Evolutionary conservation across 768 basidiomycete species (phyloP), one percentile per base, ranked within the genome.

Genomic region (Amanita muscaria): DNA sequence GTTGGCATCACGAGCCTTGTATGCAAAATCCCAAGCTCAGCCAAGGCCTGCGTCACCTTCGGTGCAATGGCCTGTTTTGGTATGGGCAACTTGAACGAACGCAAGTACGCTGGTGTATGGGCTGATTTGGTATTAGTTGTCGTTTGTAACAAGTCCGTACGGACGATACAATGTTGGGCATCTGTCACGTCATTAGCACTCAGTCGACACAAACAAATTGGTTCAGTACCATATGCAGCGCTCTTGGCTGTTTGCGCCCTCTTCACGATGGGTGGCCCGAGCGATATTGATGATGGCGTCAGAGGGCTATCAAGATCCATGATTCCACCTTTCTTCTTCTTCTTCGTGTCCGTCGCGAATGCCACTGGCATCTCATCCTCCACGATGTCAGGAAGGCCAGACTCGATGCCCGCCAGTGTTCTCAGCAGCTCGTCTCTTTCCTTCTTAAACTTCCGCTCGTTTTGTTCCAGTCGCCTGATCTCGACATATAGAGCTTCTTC

Each of bases 401-500:
- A 88, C 48, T 96, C 92, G 39, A 91, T 77, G 4, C 92, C 92
- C 19, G 83, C 78, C 11, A 96, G 64, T 0, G 80, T 86, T 23
- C 87, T 76, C 49, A 97, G 70, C 19, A 97, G 74, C 34, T 89
- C 88, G 46, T 96, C 90, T 14, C 92, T 72, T 15, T 96, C 91
- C 51, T 78, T 79, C 64, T 84, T 86, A 69, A 92, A 97, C 42
- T 74, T 74, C 24, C 84, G 75, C 59, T 96, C 92, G 48, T 74
- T 88, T 64, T 97, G 94, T 59, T 97, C 93, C 40, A 99, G 73
- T n/a, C 89, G 80, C 57, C 93, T 92, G 40, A 94, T 75, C 61
- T 97, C 91, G 50, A 97, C 67, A 63, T 88, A 97, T 3, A 99
- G 70, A 6, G 89, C 86, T 55, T 97, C 93, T 69, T 98, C 96